Conservation (phyloP, 139 green algal genomes). For the Chlorella sp. region DNA sequence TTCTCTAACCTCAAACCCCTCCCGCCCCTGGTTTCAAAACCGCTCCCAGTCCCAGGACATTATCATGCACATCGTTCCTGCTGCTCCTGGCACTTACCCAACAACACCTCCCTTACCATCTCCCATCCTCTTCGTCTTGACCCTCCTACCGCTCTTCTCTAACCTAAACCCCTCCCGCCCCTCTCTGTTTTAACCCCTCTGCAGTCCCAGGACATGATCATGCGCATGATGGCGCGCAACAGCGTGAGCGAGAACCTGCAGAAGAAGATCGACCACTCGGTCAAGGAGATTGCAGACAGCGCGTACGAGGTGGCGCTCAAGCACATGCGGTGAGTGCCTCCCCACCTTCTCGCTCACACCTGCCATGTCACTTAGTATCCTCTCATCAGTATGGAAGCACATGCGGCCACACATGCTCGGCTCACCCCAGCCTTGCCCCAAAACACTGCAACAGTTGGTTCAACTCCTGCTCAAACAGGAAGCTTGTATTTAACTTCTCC, state of each 20-base stretch:
- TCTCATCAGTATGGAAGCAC: too few relatives aligned
- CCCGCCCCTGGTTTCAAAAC: too few relatives aligned
- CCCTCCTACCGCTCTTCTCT: background rate
- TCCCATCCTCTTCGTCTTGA: background rate
- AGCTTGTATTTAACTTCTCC: too few relatives aligned
- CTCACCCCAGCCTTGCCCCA: background rate
- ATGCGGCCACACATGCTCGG: background rate
- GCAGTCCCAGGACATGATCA: conserved; percentile 93
- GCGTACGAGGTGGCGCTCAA: conserved; percentile 79
- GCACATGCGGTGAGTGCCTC: conserved; percentile 65
- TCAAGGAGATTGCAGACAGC: conserved; percentile 88
- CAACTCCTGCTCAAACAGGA: too few relatives aligned
- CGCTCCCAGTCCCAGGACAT: too few relatives aligned
- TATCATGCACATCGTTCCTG: too few relatives aligned
- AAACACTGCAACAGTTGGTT: too few relatives aligned
- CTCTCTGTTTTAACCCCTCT: conserved; percentile 36
- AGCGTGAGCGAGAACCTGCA: conserved; percentile 96
- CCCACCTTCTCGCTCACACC: too few relatives aligned
- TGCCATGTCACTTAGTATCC: too few relatives aligned
- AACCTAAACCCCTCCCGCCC: background rate
- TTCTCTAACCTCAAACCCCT: too few relatives aligned
- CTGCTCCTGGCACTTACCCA: too few relatives aligned
- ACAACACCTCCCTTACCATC: background rate
- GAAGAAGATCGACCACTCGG: conserved; percentile 88
- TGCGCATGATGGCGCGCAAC: conserved; percentile 99